Evolutionary conservation across 2,329 filamentous ascomycete genomes (phyloP).

Genomic region (Metarhizium album): DNA sequence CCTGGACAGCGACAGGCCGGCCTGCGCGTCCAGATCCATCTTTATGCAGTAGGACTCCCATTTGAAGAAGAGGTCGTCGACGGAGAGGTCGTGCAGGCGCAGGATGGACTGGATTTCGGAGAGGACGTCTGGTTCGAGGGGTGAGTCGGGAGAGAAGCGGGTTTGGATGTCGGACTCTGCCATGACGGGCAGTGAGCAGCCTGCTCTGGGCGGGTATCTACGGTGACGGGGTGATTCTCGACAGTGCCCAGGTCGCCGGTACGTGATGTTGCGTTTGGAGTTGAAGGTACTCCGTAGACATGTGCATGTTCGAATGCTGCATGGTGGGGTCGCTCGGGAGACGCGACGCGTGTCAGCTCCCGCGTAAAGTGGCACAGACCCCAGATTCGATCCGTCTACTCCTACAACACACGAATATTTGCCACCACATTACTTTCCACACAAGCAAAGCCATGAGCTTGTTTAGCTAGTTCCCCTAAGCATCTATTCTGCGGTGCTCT

Average conservation of each 20-base stretch:
- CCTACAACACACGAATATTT: too few species aligned
- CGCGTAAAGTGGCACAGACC: too few species aligned
- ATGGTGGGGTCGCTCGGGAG: too few species aligned
- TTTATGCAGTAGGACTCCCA: slow-evolving; percentile 98
- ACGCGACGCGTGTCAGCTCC: too few species aligned
- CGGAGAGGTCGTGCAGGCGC: slow-evolving; percentile 67
- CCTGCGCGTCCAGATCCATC: slow-evolving; percentile 70
- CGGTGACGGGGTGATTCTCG: background rate
- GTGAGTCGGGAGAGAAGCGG: slow-evolving; percentile 25
- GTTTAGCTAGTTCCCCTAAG: background rate
- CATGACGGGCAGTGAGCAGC: slow-evolving; percentile 18
- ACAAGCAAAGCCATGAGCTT: background rate
- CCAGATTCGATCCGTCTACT: too few species aligned
- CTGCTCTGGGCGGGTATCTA: background rate
- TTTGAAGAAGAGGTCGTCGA: slow-evolving; percentile 91
- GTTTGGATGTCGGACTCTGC: slow-evolving; percentile 24
- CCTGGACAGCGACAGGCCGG: slow-evolving; percentile 51
- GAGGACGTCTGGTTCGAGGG: slow-evolving; percentile 66
- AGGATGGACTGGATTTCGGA: slow-evolving; percentile 78
- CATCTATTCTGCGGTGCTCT: background rate
- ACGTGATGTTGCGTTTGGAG: too few species aligned
- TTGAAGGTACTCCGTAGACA: too few species aligned
- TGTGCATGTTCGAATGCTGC: too few species aligned
- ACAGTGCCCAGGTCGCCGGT: too few species aligned
- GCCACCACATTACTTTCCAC: too few species aligned